phyloP scores from a whole-genome alignment of 495 filamentous ascomycete genomes.

The Staphylotrichum tortipilum region DNA sequence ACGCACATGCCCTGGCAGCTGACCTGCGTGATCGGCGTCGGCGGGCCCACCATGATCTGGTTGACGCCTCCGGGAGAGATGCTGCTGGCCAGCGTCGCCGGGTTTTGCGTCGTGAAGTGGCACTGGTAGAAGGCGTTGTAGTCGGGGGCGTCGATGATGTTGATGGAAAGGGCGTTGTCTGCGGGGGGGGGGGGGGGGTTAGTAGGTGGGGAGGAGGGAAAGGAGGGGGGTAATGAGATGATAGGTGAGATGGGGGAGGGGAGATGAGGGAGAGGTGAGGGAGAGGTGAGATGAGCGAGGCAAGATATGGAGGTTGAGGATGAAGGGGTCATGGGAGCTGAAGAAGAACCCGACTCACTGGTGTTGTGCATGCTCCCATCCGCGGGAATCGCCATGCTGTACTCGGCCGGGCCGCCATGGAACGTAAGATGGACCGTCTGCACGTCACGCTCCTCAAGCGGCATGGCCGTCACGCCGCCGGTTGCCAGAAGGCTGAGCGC shows the following conservation, averaged over 20 bases:
- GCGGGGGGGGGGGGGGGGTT: neutral
- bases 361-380: slow-evolving; percentile 18
- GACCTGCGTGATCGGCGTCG: slow-evolving; percentile 20
- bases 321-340: too few species aligned
- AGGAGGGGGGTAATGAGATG: neutral
- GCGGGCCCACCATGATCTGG: slow-evolving; percentile 25
- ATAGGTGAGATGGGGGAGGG: too few species aligned
- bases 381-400: slow-evolving; percentile 22
- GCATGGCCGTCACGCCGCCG: slow-evolving; percentile 7
- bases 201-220: neutral
- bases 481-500: slow-evolving; percentile 11
- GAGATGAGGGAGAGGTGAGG: too few species aligned
- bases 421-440: slow-evolving; percentile 25
- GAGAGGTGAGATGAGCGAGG: too few species aligned
- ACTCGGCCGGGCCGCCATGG: slow-evolving; percentile 22
- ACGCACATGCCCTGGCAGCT: slow-evolving; percentile 23
- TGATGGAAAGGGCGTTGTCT: slow-evolving; percentile 23
- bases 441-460: slow-evolving; percentile 14
- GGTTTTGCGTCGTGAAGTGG: slow-evolving; percentile 16
- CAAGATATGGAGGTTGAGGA: too few species aligned
- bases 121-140: slow-evolving; percentile 21
- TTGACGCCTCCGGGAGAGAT: slow-evolving; percentile 12
- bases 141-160: slow-evolving; percentile 24
- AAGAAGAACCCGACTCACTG: too few species aligned
- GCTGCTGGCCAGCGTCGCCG: slow-evolving; percentile 14